Base-by-base conservation (phyloP, 2,329 filamentous ascomycete species). In the Fusarium ambrosium region DNA sequence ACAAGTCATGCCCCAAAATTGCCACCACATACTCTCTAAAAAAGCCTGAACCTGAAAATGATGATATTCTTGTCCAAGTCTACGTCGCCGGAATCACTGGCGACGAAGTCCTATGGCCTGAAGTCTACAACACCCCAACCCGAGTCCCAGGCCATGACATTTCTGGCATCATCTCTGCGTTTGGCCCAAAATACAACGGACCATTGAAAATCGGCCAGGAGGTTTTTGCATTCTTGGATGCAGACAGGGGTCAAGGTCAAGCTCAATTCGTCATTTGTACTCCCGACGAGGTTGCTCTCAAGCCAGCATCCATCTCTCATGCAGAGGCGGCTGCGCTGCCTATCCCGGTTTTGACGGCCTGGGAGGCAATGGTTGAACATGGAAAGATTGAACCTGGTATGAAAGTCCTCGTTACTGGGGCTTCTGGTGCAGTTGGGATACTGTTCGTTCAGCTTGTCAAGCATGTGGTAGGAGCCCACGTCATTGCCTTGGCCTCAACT, bases 121-220 rank as follows among this genome's bases (percentile, higher is more conserved):
- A 83, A 5, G 56, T 82, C 0, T 83, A 83, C 68, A 48, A 73
- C 3, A 78, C 76, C 0, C 64, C 79, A 2, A 51, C 66, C 3
- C 76, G 78, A 4, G 79, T 84, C 14, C 83, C 82, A 0, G 83
- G 82, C 0, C 82, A 83, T 51, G 82, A 84, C 29, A 67, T 84
- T 20, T 83, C 82, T 4, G 82, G 82, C 22, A 68, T 73, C 6
- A 66, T 84, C n/a, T 69, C 63, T 2, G 73, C 70, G 0, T 59
- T 84, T 2, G 72, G 72, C 2, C 62, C 72, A 2, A 10, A 37
- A 1, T 75, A 75, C 1, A 14, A 9, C 0, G 72, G 72, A 0
- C 4, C 56, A 0, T 16, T 75, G 0, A 3, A 11, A 2, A 0
- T 75, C 0, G 72, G 69, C 0, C 60, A 73, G 10, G 22, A 59